Evolutionary conservation across 805 yeast species (phyloP).

Genomic region (Yamadazyma tumulicola): DNA sequence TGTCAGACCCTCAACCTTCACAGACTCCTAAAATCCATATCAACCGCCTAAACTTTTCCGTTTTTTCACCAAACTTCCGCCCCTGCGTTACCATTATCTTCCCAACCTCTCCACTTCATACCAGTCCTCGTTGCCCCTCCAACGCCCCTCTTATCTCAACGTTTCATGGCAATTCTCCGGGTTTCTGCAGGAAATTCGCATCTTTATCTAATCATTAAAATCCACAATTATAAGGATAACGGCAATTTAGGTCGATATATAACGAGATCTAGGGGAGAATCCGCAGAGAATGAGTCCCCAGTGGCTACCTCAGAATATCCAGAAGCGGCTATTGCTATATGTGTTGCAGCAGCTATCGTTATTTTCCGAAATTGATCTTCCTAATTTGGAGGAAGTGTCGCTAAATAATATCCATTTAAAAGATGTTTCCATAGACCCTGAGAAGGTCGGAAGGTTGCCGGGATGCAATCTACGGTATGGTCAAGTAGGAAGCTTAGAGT

Average conservation of each 20-base stretch:
- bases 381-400: slow-evolving; percentile 74
- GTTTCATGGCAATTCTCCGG: no score
- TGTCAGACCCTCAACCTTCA: no score
- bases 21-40: no score
- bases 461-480: slow-evolving; percentile 65
- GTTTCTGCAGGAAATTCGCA: no score
- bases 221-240: neutral
- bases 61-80: no score
- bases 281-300: slow-evolving; percentile 11
- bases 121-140: no score
- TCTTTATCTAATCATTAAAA: slow-evolving; percentile 6
- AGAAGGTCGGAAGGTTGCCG: slow-evolving; percentile 60
- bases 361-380: slow-evolving; percentile 77
- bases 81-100: no score
- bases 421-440: slow-evolving; percentile 70
- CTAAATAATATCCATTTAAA: slow-evolving; percentile 49
- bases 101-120: no score
- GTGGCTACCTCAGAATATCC: slow-evolving; percentile 47
- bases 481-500: slow-evolving; percentile 47
- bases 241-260: neutral
- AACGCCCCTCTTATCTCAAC: no score
- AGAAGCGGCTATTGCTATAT: slow-evolving; percentile 75
- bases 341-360: slow-evolving; percentile 76
- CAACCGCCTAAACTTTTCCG: no score
- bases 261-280: neutral